A percentile compares a stretch with the other conserved stretches of the same genome.
phyloP scores from a whole-genome alignment of 2,329 filamentous ascomycete genomes.

The Septoria linicola region DNA sequence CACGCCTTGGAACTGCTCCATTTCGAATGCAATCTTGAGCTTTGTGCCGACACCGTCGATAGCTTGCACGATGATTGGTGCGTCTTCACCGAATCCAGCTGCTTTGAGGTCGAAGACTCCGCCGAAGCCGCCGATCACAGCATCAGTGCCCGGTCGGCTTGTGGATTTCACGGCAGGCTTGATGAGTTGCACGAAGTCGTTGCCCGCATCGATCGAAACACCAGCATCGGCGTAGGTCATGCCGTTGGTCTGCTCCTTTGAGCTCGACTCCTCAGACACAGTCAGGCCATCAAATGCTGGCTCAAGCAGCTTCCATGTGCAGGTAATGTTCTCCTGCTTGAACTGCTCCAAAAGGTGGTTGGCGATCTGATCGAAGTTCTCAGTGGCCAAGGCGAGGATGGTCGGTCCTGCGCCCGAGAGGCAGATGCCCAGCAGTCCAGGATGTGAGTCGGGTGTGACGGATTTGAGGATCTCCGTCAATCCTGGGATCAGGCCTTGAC shows the following conservation, averaged over 20 bases:
- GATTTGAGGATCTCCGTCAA: slow-evolving; percentile 86
- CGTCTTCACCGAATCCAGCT: slow-evolving; percentile 66
- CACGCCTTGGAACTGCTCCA: slow-evolving; percentile 88
- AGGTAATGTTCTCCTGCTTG: slow-evolving; percentile 68
- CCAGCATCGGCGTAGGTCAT: slow-evolving; percentile 91
- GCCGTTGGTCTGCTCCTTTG: slow-evolving; percentile 24
- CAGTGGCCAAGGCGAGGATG: slow-evolving; percentile 86
- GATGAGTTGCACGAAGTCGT: slow-evolving; percentile 87
- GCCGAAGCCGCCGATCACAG: slow-evolving; percentile 92
- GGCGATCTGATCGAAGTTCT: slow-evolving; percentile 86
- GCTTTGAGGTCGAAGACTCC: slow-evolving; percentile 76
- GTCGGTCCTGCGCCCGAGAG: slow-evolving; percentile 93
- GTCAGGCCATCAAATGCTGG: slow-evolving; percentile 71
- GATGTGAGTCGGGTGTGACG: slow-evolving; percentile 82
- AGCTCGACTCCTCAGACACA: slow-evolving; percentile 33
- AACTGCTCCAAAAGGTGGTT: slow-evolving; percentile 67
- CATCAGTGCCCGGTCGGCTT: slow-evolving; percentile 80
- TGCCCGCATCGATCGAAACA: slow-evolving; percentile 91
- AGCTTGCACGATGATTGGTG: slow-evolving; percentile 83
- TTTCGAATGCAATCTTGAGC: slow-evolving; percentile 88
- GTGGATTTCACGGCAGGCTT: slow-evolving; percentile 87
- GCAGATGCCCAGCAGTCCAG: slow-evolving; percentile 89
- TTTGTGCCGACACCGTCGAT: slow-evolving; percentile 98
- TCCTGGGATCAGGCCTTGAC: slow-evolving; percentile 85
- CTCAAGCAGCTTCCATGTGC: slow-evolving; percentile 83